These are phyloP conservation scores for Phanerodontia chrysosporium DNA, from an alignment of 768 basidiomycete genomes.

Conservation along the genomic window DNA sequence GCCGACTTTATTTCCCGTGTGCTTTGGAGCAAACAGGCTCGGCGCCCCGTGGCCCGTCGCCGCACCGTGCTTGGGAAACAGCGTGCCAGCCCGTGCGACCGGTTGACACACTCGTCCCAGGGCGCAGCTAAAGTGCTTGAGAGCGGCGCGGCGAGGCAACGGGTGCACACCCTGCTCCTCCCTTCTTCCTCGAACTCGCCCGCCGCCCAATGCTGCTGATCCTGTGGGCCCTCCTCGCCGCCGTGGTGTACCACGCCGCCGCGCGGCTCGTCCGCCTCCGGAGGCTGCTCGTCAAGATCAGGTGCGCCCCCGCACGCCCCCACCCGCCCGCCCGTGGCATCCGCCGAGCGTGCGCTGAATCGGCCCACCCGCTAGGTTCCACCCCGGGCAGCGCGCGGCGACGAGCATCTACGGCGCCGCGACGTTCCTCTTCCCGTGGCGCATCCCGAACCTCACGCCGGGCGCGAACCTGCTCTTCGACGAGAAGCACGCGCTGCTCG, in stretches of 20 bases:
- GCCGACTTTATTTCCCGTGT: too few relatives aligned
- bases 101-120: neutral
- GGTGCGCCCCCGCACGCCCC: neutral
- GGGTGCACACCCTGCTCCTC: too few relatives aligned
- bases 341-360: neutral
- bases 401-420: neutral
- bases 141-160: too few relatives aligned
- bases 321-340: neutral
- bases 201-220: neutral
- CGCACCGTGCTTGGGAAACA: too few relatives aligned
- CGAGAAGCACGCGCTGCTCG: slow-evolving; percentile 17
- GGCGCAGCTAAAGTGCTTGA: neutral
- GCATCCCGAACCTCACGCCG: slow-evolving; percentile 15
- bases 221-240: neutral
- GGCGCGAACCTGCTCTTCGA: slow-evolving; percentile 11
- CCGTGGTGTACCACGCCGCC: neutral
- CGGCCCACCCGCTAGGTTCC: neutral
- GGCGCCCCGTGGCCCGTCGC: too few relatives aligned
- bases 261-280: neutral
- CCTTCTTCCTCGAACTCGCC: too few relatives aligned
- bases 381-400: neutral
- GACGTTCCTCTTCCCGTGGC: slow-evolving; percentile 10
- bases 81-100: neutral
- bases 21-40: too few relatives aligned
- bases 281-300: neutral